These are phyloP conservation scores for Gloeopeniophorella convolvens DNA, from an alignment of 768 basidiomycete species.

Conservation along the genomic window DNA sequence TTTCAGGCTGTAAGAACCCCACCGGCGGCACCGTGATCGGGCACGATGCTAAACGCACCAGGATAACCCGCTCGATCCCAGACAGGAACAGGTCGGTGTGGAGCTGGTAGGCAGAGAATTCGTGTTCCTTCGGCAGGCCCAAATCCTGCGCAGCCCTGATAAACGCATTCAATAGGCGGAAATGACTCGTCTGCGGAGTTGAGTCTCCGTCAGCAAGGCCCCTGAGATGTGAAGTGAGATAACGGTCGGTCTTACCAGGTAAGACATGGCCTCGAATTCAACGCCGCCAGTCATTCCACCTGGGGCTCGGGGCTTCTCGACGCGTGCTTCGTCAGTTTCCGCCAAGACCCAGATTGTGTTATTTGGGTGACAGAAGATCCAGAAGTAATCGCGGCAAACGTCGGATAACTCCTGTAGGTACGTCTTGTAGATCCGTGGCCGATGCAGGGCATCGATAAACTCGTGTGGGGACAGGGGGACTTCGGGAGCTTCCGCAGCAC, in stretches of 20 bases:
- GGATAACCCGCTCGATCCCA: conserved; percentile 83
- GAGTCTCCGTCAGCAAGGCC: background rate
- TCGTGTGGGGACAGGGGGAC: conserved; percentile 65
- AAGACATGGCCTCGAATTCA: conserved; percentile 94
- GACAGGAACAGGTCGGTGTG: conserved; percentile 86
- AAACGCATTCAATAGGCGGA: conserved; percentile 80
- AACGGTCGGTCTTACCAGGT: conserved; percentile 60
- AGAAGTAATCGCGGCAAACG: conserved; percentile 89
- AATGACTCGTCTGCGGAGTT: conserved; percentile 68
- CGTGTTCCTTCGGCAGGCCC: conserved; percentile 58
- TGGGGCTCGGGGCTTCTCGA: conserved; percentile 89
- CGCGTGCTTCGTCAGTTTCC: conserved; percentile 77
- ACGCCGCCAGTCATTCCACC: conserved; percentile 99
- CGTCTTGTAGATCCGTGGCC: conserved; percentile 68
- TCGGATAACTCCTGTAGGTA: conserved; percentile 84
- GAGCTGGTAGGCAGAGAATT: conserved; percentile 73
- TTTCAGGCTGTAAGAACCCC: no score
- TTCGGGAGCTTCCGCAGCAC: conserved; percentile 54
- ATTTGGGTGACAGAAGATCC: conserved; percentile 95
- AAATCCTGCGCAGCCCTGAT: conserved; percentile 59
- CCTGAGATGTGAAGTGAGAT: background rate
- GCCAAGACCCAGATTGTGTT: conserved; percentile 85
- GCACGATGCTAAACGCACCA: no score
- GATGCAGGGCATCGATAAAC: conserved; percentile 70
- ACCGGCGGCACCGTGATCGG: no score